These are phyloP conservation scores for Plasmodium blacklocki DNA, from an alignment of 169 alveolate genomes.

Conservation along the genomic window DNA sequence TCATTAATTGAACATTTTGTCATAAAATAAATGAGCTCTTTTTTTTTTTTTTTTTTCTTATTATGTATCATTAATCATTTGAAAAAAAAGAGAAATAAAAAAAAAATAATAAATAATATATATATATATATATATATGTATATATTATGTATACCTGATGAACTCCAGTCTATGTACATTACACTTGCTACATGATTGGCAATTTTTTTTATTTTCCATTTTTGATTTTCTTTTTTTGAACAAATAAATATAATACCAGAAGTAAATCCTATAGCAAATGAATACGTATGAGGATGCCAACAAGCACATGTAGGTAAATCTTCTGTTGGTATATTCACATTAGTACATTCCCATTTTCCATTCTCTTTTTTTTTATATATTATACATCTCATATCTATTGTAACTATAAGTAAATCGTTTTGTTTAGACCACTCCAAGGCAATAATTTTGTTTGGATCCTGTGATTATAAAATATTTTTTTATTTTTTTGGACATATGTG, in stretches of 20 bases:
- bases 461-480: background rate
- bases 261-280: constrained; percentile 64
- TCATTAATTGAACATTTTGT: no score
- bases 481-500: no score
- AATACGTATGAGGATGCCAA: constrained; percentile 67
- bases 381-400: constrained; percentile 69
- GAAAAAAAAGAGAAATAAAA: background rate
- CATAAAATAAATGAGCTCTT: no score
- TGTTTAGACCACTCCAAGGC: constrained; percentile 63
- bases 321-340: constrained; percentile 51
- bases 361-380: constrained; percentile 35
- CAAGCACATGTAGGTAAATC: constrained; percentile 71
- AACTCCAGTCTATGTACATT: constrained; percentile 46
- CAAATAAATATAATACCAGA: constrained; percentile 69
- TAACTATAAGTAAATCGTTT: constrained; percentile 56
- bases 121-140: background rate
- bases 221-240: constrained; percentile 35
- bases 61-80: background rate
- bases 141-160: constrained; percentile 28
- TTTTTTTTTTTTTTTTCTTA: no score
- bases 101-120: background rate
- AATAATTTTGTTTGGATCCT: constrained; percentile 48
- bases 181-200: constrained; percentile 51
- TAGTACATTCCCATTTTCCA: constrained; percentile 31
- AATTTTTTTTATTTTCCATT: constrained; percentile 49